Conservation (phyloP, 2,329 filamentous ascomycete species). For the Trichophyton schoenleinii region DNA sequence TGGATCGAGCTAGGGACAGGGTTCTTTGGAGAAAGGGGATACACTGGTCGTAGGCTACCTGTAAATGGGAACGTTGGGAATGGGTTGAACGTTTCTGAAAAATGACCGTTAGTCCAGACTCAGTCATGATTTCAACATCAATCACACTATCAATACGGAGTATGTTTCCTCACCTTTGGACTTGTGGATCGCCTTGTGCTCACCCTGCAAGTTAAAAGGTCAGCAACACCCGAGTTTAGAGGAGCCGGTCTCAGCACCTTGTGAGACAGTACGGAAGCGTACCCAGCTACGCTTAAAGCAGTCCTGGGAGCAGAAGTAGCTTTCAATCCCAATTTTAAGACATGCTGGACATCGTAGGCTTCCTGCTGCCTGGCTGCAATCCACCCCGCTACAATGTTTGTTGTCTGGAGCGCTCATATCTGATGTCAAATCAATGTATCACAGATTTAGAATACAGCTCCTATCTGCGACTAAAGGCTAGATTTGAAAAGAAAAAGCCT, state of each 20-base stretch:
- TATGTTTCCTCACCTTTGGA: constrained; percentile 49
- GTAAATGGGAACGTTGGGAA: constrained; percentile 80
- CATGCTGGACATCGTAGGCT: constrained; percentile 89
- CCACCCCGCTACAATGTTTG: constrained; percentile 56
- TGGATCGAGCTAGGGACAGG: constrained; percentile 67
- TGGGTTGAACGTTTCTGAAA: constrained; percentile 77
- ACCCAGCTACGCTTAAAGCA: constrained; percentile 99
- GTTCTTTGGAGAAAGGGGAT: constrained; percentile 62
- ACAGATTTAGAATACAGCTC: neutral
- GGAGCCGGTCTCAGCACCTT: constrained; percentile 3
- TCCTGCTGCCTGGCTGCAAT: constrained; percentile 78
- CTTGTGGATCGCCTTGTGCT: constrained; percentile 78
- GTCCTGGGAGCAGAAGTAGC: constrained; percentile 95
- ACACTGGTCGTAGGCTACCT: constrained; percentile 71
- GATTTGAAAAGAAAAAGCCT: neutral
- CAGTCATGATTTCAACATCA: constrained; percentile 37
- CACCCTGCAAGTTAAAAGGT: constrained; percentile 41
- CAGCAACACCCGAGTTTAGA: neutral
- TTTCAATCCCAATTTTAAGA: constrained; percentile 77
- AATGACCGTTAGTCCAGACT: constrained; percentile 42
- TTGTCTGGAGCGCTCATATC: neutral
- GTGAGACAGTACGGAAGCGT: constrained; percentile 25
- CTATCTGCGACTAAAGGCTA: neutral
- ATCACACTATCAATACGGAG: constrained; percentile 34
- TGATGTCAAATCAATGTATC: neutral